phyloP scores from a whole-genome alignment of 768 basidiomycete genomes.

The Erythrobasidium yunnanense region DNA sequence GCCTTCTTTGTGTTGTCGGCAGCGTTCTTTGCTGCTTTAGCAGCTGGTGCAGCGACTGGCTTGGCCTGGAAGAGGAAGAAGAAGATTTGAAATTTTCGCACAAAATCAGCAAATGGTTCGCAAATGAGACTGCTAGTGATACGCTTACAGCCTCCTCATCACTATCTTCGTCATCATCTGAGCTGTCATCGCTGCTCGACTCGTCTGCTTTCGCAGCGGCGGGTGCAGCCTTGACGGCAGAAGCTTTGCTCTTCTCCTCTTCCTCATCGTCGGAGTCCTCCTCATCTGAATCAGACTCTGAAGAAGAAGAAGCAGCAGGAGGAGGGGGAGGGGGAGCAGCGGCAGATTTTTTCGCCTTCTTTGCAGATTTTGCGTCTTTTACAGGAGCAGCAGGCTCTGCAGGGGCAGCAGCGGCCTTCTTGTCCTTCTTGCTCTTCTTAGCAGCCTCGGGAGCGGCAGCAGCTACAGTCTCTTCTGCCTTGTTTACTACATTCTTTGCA shows the following conservation, averaged over 20 bases:
- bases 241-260: not conserved
- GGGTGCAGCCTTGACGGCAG: not conserved
- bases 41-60: slow-evolving; percentile 9
- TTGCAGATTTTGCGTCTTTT: not conserved
- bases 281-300: slow-evolving; percentile 2
- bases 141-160: slow-evolving; percentile 29
- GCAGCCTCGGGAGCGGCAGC: slow-evolving; percentile 17
- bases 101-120: no score
- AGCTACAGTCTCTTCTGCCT: not conserved
- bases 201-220: not conserved
- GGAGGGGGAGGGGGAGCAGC: not conserved
- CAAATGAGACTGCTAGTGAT: no score
- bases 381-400: slow-evolving; percentile 17
- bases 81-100: no score
- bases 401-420: slow-evolving; percentile 18
- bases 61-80: not conserved
- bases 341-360: slow-evolving; percentile 5
- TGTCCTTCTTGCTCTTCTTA: slow-evolving; percentile 21
- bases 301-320: slow-evolving; percentile 16
- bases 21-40: slow-evolving; percentile 21
- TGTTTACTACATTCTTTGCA: not conserved
- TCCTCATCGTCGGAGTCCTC: slow-evolving; percentile 17
- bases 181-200: slow-evolving; percentile 16
- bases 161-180: not conserved
- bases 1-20: slow-evolving; percentile 16